phyloP scores from a whole-genome alignment of 495 filamentous ascomycete genomes.

The Annulohypoxylon nitens region DNA sequence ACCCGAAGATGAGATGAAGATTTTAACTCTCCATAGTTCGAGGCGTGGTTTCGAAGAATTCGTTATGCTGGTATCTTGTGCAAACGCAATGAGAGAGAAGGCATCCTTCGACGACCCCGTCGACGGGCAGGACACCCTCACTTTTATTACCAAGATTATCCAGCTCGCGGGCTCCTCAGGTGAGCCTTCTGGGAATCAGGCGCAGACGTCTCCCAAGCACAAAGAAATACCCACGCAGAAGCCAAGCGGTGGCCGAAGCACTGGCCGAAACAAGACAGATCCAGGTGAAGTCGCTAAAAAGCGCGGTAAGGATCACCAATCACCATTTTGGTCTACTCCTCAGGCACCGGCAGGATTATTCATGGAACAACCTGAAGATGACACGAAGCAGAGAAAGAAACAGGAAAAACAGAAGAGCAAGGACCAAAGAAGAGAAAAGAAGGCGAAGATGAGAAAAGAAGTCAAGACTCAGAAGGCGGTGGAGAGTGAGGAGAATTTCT shows the following conservation, averaged over 20 bases:
- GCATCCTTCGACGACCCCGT: constrained; percentile 33
- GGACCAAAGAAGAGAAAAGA: neutral
- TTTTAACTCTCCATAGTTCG: constrained; percentile 44
- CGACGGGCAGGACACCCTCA: constrained; percentile 43
- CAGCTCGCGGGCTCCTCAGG: neutral
- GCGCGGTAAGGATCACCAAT: constrained; percentile 18
- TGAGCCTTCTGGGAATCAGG: neutral
- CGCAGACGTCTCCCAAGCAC: neutral
- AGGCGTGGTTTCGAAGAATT: constrained; percentile 53
- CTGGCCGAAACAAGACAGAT: neutral
- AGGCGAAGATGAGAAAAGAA: neutral
- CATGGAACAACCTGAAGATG: neutral
- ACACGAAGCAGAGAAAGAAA: neutral
- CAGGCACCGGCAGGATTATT: neutral
- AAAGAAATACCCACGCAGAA: neutral
- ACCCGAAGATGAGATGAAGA: constrained; percentile 45
- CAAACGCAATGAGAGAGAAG: constrained; percentile 44
- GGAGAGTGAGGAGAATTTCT: neutral
- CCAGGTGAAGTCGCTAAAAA: constrained; percentile 10
- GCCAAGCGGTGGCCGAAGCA: neutral
- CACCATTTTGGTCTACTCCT: constrained; percentile 32
- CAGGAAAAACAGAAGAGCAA: constrained; percentile 4
- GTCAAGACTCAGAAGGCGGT: neutral
- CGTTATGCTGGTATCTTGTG: constrained; percentile 51
- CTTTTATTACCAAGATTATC: constrained; percentile 36